These are phyloP conservation scores for Globisporangium cystogenes DNA, from an alignment of 352 stramenopile species.

Conservation along the genomic window DNA sequence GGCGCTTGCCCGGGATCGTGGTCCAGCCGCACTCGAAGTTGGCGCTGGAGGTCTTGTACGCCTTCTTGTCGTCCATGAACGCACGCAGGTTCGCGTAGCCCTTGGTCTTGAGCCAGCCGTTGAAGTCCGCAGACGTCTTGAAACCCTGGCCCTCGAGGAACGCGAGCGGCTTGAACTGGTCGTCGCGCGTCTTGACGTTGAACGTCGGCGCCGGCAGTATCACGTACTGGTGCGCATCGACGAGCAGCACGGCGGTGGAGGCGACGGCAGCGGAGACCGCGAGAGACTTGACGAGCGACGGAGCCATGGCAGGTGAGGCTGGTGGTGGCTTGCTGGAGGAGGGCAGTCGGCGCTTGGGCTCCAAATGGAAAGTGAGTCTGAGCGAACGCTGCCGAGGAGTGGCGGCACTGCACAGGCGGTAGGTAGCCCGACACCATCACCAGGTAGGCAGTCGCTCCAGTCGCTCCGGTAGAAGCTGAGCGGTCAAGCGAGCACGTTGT, in stretches of 20 bases:
- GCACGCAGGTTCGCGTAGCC: conserved; percentile 8
- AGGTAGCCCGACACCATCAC: no score
- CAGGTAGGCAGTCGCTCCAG: not conserved
- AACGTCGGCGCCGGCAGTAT: conserved; percentile 31
- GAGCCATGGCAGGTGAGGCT: conserved; percentile 4
- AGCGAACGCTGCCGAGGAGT: conserved; percentile 22
- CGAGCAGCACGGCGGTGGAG: conserved; percentile 10
- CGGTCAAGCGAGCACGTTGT: not conserved
- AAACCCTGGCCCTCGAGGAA: conserved; percentile 46
- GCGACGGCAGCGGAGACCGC: conserved; percentile 17
- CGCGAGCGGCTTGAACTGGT: conserved; percentile 33
- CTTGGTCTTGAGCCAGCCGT: conserved; percentile 3
- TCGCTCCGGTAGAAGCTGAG: not conserved
- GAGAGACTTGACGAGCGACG: conserved; percentile 15
- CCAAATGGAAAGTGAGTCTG: conserved; percentile 7
- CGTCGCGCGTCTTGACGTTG: conserved; percentile 24
- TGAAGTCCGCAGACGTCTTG: conserved; percentile 35
- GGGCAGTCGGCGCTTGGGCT: conserved; percentile 21
- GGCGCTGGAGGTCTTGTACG: conserved; percentile 6
- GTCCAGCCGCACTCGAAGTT: conserved; percentile 34
- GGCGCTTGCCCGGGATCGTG: conserved; percentile 15
- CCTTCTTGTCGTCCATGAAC: conserved; percentile 9
- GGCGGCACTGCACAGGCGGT: not conserved
- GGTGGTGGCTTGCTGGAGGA: conserved; percentile 15
- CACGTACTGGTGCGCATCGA: conserved; percentile 29